Evolutionary conservation across 164 flowering plant genomes (phyloP).

Genomic region (Sedum album): DNA sequence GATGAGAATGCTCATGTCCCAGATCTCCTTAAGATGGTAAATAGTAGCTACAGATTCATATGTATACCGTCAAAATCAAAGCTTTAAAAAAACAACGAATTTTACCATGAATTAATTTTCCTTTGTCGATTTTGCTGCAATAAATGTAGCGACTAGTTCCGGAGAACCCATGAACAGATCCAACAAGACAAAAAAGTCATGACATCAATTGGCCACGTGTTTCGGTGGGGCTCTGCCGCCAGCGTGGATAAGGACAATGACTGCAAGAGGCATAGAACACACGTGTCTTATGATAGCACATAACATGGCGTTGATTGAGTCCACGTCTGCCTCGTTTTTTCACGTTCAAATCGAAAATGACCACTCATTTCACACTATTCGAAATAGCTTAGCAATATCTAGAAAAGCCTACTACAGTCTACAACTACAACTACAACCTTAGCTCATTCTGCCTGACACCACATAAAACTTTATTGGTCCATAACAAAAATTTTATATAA

Average conservation of each 20-base stretch:
- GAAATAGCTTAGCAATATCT: neutral
- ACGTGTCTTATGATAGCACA: conserved; percentile 2
- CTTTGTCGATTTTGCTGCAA: no score
- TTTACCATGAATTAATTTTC: no score
- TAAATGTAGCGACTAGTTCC: no score
- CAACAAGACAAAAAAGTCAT: neutral
- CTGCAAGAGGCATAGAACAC: neutral
- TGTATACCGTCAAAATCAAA: no score
- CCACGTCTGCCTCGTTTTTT: conserved; percentile 1
- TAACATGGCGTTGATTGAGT: neutral
- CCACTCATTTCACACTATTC: neutral
- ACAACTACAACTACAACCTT: neutral
- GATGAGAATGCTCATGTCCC: no score
- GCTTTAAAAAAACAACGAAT: no score
- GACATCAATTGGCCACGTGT: neutral
- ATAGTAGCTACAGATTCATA: no score
- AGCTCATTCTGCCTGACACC: neutral
- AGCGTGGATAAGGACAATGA: neutral
- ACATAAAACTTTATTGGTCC: neutral
- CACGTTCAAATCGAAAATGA: neutral
- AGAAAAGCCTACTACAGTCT: neutral
- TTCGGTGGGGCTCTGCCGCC: neutral
- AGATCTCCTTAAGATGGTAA: no score
- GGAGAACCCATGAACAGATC: no score
- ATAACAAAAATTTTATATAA: no score